A percentile compares a stretch with the other conserved stretches of the same genome.
Conservation (phyloP, 2,329 filamentous ascomycete genomes). For the Alternaria alternata region DNA sequence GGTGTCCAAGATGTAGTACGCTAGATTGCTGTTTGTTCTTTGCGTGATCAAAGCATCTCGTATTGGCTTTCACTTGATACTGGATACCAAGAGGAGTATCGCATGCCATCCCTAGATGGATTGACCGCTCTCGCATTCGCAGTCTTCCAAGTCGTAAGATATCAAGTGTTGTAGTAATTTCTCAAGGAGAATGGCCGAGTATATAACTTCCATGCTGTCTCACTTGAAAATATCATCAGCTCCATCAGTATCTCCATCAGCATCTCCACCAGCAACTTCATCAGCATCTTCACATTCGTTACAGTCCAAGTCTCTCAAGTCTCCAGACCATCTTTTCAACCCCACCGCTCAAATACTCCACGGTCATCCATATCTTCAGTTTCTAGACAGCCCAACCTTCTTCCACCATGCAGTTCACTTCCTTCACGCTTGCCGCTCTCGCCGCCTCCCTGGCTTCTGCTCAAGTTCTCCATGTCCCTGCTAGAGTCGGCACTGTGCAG, state of each 20-base stretch:
- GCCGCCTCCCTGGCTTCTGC: not conserved
- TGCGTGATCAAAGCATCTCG: not conserved
- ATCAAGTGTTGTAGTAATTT: not conserved
- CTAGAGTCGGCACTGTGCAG: not conserved
- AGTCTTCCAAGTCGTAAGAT: not conserved
- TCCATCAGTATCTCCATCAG: not conserved
- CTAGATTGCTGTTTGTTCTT: not conserved
- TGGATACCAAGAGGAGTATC: not conserved
- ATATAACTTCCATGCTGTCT: not conserved
- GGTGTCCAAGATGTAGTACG: not conserved
- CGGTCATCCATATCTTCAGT: rapidly evolving
- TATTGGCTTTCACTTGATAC: not conserved
- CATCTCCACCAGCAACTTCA: not conserved
- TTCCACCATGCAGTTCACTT: not conserved
- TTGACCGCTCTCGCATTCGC: not conserved
- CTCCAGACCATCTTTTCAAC: too few relatives aligned
- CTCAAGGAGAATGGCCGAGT: not conserved
- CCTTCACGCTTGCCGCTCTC: not conserved
- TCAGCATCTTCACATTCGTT: not conserved
- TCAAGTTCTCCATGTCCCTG: not conserved
- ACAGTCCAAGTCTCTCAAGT: not conserved
- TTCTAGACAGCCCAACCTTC: not conserved
- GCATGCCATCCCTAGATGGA: not conserved
- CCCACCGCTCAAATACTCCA: not conserved
- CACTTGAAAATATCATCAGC: not conserved